Conservation (phyloP, 179 eudicot genomes). For the Patellifolia procumbens region DNA sequence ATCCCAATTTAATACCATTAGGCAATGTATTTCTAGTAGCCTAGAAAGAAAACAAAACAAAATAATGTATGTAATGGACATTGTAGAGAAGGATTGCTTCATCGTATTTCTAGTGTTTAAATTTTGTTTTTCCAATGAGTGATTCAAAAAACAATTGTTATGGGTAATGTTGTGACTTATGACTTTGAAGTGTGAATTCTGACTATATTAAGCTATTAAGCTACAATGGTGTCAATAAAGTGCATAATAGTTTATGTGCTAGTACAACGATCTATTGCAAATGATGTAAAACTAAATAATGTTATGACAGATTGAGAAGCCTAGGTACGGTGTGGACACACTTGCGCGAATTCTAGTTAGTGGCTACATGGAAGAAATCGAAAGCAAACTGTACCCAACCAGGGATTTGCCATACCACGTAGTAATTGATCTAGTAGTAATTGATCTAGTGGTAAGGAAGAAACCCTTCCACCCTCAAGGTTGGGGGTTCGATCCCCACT, state of each 20-base stretch:
- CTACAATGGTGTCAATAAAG: neutral
- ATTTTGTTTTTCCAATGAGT: neutral
- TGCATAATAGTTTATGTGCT: neutral
- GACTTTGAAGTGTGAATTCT: neutral
- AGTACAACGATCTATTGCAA: neutral
- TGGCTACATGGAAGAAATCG: too few species aligned
- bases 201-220: neutral
- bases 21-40: too few species aligned
- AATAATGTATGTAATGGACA: neutral
- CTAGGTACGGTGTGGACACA: too few species aligned
- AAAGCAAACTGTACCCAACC: too few species aligned
- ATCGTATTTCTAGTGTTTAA: neutral
- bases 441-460: too few species aligned
- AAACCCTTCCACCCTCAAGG: too few species aligned
- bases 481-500: too few species aligned
- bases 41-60: too few species aligned
- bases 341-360: too few species aligned
- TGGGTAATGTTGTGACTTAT: neutral
- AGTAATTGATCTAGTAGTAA: too few species aligned
- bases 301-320: neutral
- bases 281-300: neutral
- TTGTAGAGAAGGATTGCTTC: neutral
- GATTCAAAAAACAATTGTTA: neutral
- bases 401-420: too few species aligned
- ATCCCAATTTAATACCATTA: too few species aligned